Conservation (phyloP, 768 basidiomycete genomes). For the Calocybe cyanea region DNA sequence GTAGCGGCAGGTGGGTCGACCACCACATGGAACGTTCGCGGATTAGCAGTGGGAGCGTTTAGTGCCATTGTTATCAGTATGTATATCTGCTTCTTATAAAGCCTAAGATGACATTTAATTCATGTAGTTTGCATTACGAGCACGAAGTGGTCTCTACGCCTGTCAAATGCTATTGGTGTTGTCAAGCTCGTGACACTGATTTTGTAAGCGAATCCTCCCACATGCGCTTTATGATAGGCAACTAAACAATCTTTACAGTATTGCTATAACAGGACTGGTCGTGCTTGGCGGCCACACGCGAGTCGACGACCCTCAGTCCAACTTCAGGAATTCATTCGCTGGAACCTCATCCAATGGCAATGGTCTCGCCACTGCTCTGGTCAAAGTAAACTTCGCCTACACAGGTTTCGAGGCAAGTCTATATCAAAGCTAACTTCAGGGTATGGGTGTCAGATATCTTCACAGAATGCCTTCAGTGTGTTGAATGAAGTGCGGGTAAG, state of each 20-base stretch:
- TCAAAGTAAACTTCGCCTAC: conserved; percentile 37
- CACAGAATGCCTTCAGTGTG: conserved; percentile 42
- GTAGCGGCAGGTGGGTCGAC: conserved; percentile 26
- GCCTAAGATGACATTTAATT: background rate
- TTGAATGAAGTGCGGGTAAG: conserved; percentile 37
- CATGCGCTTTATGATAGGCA: background rate
- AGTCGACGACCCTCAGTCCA: conserved; percentile 52
- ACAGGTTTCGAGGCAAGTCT: conserved; percentile 30
- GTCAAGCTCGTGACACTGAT: conserved; percentile 29
- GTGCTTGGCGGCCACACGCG: conserved; percentile 57
- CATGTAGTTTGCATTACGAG: conserved; percentile 30
- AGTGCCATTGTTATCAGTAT: conserved; percentile 27
- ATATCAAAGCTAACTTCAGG: background rate
- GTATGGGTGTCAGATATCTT: background rate
- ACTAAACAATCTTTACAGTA: conserved; percentile 16
- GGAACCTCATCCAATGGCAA: conserved; percentile 51
- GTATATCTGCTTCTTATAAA: conserved; percentile 1
- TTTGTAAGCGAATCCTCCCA: conserved; percentile 18
- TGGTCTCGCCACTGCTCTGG: conserved; percentile 34
- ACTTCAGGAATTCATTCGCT: conserved; percentile 55
- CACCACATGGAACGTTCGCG: conserved; percentile 30
- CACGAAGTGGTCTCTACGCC: conserved; percentile 36
- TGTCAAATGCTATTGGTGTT: conserved; percentile 30
- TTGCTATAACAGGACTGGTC: conserved; percentile 55
- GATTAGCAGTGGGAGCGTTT: conserved; percentile 30